Base-by-base conservation (phyloP, 768 basidiomycete genomes). In the Mycena vulgaris region DNA sequence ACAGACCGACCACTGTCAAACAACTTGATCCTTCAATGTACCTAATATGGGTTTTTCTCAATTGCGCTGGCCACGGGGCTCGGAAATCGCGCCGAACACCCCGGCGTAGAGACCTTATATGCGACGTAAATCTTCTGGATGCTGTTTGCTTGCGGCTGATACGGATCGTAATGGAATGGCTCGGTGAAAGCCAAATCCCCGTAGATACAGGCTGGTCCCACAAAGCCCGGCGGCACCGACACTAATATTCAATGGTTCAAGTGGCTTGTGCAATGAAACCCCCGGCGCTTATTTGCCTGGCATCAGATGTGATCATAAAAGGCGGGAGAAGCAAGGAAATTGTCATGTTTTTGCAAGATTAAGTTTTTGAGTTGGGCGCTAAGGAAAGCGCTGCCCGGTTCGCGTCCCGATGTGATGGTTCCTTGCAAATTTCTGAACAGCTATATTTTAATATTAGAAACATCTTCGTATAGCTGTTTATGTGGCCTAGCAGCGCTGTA, bases 121-220 rank as follows among this genome's bases (percentile, higher is more conserved):
- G 31, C 39, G 57, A 59, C 57, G 21, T 19, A 53, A 39, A 56
- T 51, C 48, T 33, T 9, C 9, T 27, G 28, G 17, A 45, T 52
- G 52, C 51, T 27, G 45, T 55, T 25, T 28, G 6, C 37, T 35
- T 21, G 28, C 63, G 60, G 25, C n/a, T 39, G 48, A 51, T 49
- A 63, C 64, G 60, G 60, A 70, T 61, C 69, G 53, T 9, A 62
- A 63, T 68, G 67, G 19, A 67, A 55, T 70, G 69, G 55, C 64
- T 66, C 64, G 69, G 69, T 66, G 69, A 70, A 70, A 25, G 33
- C 17, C 63, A 35, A 52, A 56, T 21, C 42, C 45, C 47, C 62
- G 67, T 37, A 68, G 40, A 47, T 61, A 25, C 49, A n/a, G n/a
- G 28, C 40, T 48, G 31, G 35, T 57, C 27, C 65, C 57, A 58